Percentiles rank a stretch among this genome's conserved stretches.
Conservation (phyloP, 2,329 filamentous ascomycete species). For the Aspergillus glaucus region DNA sequence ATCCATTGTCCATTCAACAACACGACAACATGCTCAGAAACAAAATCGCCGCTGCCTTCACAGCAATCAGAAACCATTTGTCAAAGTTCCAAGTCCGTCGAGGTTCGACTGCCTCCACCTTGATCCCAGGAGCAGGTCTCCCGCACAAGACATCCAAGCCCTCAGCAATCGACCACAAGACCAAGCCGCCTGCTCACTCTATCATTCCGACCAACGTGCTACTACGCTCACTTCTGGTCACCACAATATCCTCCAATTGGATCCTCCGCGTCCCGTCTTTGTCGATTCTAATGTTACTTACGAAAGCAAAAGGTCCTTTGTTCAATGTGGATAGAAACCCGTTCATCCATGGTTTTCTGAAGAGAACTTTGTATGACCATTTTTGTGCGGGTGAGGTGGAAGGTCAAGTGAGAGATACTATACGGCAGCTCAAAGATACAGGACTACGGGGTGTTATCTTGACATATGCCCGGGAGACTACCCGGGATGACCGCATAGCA, state of each 20-base stretch:
- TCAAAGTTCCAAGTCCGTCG: not conserved
- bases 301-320: slow-evolving; percentile 46
- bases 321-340: slow-evolving; percentile 71
- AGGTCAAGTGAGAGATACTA: slow-evolving; percentile 59
- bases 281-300: slow-evolving; percentile 59
- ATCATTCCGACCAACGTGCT: slow-evolving; percentile 30
- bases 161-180: not conserved
- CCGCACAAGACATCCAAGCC: not conserved
- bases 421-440: slow-evolving; percentile 60
- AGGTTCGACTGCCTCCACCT: not conserved
- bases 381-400: slow-evolving; percentile 80
- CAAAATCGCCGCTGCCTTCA: not conserved
- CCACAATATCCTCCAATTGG: slow-evolving; percentile 44
- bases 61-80: not conserved
- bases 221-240: slow-evolving; percentile 39
- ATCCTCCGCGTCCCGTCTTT: slow-evolving; percentile 64
- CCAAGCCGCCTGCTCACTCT: not conserved
- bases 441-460: slow-evolving; percentile 81
- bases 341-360: slow-evolving; percentile 62
- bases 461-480: slow-evolving; percentile 76
- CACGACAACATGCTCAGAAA: not conserved
- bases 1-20: not conserved
- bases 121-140: not conserved
- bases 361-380: slow-evolving; percentile 65
- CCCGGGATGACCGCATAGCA: slow-evolving; percentile 42